A percentile compares a stretch with the other conserved stretches of the same genome.
phyloP scores from a whole-genome alignment of 352 stramenopile species.

The Nannochloropsis limnetica region DNA sequence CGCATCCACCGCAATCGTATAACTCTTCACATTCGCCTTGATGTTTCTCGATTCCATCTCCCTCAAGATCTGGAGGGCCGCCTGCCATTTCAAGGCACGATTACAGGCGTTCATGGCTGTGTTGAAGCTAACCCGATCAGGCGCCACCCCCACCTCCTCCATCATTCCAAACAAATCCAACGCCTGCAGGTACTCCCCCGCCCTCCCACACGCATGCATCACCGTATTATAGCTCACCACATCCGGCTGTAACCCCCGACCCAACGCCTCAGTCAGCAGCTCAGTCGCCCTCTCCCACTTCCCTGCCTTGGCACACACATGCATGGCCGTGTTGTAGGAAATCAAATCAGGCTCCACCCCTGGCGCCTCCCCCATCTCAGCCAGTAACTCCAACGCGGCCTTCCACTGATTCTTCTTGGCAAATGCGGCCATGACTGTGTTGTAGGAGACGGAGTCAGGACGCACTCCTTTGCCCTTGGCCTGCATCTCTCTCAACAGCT shows the following conservation, averaged over 20 bases:
- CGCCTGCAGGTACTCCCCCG: conserved; percentile 41
- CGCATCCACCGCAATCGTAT: conserved; percentile 43
- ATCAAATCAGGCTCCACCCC: conserved; percentile 39
- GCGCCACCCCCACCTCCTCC: conserved; percentile 38
- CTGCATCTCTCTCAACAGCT: conserved; percentile 44
- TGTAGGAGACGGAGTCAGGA: conserved; percentile 39
- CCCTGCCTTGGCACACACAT: conserved; percentile 41
- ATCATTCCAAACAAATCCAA: conserved; percentile 36
- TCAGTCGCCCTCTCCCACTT: conserved; percentile 29
- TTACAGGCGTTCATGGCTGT: conserved; percentile 46
- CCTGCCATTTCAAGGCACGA: conserved; percentile 45
- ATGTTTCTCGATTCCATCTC: conserved; percentile 41
- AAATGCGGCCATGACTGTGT: conserved; percentile 44
- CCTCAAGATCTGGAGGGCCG: conserved; percentile 38
- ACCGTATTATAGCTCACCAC: conserved; percentile 45
- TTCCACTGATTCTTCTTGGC: conserved; percentile 39
- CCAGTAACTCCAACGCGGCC: conserved; percentile 38
- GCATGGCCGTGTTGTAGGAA: conserved; percentile 48
- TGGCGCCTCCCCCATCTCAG: conserved; percentile 38
- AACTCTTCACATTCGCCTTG: conserved; percentile 43
- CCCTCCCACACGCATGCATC: conserved; percentile 45
- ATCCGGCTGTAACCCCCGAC: conserved; percentile 35
- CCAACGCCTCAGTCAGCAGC: conserved; percentile 8
- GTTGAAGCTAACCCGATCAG: conserved; percentile 46
- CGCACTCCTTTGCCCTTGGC: conserved; percentile 37